Evolutionary conservation across 805 yeast species (phyloP).

Genomic region (Candida rishiriensis): DNA sequence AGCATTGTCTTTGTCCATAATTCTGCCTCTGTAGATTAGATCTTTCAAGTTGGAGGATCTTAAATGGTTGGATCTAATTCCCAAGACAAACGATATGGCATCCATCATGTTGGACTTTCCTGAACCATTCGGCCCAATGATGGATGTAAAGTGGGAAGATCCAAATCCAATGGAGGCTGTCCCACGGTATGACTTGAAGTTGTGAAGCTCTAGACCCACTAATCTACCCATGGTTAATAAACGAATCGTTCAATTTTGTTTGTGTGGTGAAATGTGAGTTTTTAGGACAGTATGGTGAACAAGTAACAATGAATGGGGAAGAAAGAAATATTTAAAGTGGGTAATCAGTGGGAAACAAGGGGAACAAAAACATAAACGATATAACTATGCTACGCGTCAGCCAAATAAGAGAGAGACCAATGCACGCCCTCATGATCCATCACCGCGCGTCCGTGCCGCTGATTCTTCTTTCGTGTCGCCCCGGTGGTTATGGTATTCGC

Average conservation of each 20-base stretch:
- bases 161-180: conserved; percentile 77
- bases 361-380: background rate
- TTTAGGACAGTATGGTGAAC: no score
- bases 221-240: conserved; percentile 69
- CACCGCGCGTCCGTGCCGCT: no score
- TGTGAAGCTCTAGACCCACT: conserved; percentile 69
- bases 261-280: background rate
- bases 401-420: no score
- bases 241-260: no score
- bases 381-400: conserved; percentile 1
- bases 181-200: conserved; percentile 91
- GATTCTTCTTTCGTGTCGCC: no score
- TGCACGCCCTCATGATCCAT: no score
- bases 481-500: no score
- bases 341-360: background rate
- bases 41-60: conserved; percentile 73
- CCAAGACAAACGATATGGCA: conserved; percentile 88
- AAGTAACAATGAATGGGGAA: no score
- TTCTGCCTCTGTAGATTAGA: conserved; percentile 72
- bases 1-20: conserved; percentile 27
- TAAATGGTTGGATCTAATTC: conserved; percentile 69
- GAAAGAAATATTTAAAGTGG: background rate
- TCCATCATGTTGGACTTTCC: conserved; percentile 98
- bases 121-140: conserved; percentile 98
- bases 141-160: conserved; percentile 74